Evolutionary conservation across 208 protist species (phyloP), one percentile per base, ranked within the genome.

Genomic region (Crithidia fasciculata): DNA sequence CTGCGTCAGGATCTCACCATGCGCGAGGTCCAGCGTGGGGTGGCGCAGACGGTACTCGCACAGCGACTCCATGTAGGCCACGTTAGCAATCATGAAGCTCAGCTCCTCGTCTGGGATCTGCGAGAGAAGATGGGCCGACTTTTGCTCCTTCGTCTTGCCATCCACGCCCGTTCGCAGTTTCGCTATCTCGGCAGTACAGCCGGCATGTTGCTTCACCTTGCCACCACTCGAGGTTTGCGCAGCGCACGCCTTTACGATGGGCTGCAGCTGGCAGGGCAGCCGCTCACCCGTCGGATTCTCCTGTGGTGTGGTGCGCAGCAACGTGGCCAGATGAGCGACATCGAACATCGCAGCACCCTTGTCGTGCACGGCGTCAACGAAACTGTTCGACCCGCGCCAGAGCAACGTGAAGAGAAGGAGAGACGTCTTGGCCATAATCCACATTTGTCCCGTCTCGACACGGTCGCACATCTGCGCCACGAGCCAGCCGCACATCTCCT

Each of bases 401-500:
- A 86, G 62, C 45, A 86, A 19, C 50, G 58, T 10, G 12, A 78
- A 68, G 4, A 84, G 61, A 6, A 88, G 19, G 0, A 54, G 6
- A 13, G 55, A 74, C 13, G 82, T 76, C 63, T 91, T 91, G 9
- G 69, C 12, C 2, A 82, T 64, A 8, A 70, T 47, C 78, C 82
- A 88, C 6, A 77, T 0, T 70, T 91, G 81, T 0, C 78, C 80
- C 8, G 74, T 83, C 18, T 56, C 19, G 7, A 83, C 18, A 36
- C 80, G 69, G 18, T 86, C 81, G n/a, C 50, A 62, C 39, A 91
- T 57, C 70, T 88, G 77, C 56, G 67, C 55, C 45, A 84, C 64
- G 3, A 88, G 15, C 73, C 77, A 88, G 18, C 53, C 41, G 69
- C 69, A 85, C 59, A 76, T 73, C 64, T 87, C 83, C 3, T 49